Percentiles rank a stretch among this genome's conserved stretches.
Conservation (phyloP, 768 basidiomycete species). For the Russula sp. region DNA sequence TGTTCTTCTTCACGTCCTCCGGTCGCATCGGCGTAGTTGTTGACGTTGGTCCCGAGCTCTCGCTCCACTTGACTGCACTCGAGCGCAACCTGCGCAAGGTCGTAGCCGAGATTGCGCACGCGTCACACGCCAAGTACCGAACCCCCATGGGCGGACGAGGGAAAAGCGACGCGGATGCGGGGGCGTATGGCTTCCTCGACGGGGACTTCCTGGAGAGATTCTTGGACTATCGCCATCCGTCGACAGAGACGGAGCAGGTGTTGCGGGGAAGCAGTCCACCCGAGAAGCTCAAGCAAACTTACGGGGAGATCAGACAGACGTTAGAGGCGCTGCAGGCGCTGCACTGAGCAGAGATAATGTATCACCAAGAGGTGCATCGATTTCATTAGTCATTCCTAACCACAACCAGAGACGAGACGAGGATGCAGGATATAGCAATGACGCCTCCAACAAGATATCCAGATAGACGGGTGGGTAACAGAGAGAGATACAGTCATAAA, state of each 20-base stretch:
- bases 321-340: conserved; percentile 38
- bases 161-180: conserved; percentile 47
- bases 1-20: conserved; percentile 69
- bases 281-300: conserved; percentile 45
- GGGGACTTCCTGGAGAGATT: conserved; percentile 78
- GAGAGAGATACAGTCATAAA: background rate
- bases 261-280: conserved; percentile 50
- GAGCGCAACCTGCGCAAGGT: conserved; percentile 65
- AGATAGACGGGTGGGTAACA: background rate
- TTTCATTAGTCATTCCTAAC: background rate
- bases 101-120: conserved; percentile 45
- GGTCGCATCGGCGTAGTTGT: conserved; percentile 72
- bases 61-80: conserved; percentile 56
- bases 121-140: conserved; percentile 60
- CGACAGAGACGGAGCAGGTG: conserved; percentile 42
- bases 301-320: conserved; percentile 34
- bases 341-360: conserved; percentile 26
- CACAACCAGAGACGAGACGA: background rate
- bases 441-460: background rate
- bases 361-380: background rate
- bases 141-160: conserved; percentile 54
- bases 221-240: conserved; percentile 36
- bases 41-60: conserved; percentile 47
- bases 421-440: background rate
- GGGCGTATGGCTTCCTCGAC: conserved; percentile 75